Conservation (phyloP, 2,329 filamentous ascomycete species). For the Fusarium marasasianum region DNA sequence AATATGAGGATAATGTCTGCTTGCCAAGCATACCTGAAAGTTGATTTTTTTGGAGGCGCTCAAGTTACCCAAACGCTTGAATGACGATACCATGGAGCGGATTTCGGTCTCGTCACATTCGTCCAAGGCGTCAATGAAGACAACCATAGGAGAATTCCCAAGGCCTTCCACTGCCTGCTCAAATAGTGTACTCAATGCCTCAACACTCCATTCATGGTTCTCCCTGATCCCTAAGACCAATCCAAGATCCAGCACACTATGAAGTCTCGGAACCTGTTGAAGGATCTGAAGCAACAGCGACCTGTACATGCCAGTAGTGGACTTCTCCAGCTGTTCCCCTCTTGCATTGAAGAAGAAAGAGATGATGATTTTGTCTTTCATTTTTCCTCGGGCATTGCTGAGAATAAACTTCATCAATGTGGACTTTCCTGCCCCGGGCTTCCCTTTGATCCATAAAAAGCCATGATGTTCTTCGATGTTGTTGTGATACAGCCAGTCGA, state of each 20-base stretch:
- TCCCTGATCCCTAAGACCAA: neutral
- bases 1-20: slow-evolving; percentile 58
- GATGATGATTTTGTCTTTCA: slow-evolving; percentile 38
- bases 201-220: neutral
- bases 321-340: slow-evolving; percentile 55
- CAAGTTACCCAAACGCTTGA: slow-evolving; percentile 49
- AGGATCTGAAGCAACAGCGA: slow-evolving; percentile 60
- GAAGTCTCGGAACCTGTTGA: slow-evolving; percentile 43
- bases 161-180: neutral
- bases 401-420: slow-evolving; percentile 55
- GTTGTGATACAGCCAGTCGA: slow-evolving; percentile 3
- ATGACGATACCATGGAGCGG: slow-evolving; percentile 53
- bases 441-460: slow-evolving; percentile 59
- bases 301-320: slow-evolving; percentile 59
- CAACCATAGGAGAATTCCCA: fast-evolving
- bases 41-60: slow-evolving; percentile 13
- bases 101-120: slow-evolving; percentile 56
- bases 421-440: slow-evolving; percentile 57
- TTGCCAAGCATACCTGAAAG: slow-evolving; percentile 55
- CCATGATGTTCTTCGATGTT: slow-evolving; percentile 35
- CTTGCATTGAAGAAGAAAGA: slow-evolving; percentile 63
- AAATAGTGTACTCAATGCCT: neutral
- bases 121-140: slow-evolving; percentile 56
- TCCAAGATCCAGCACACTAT: slow-evolving; percentile 43
- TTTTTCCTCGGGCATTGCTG: neutral